phyloP scores from a whole-genome alignment of 2,329 filamentous ascomycete genomes.

The Colletotrichum sp. region DNA sequence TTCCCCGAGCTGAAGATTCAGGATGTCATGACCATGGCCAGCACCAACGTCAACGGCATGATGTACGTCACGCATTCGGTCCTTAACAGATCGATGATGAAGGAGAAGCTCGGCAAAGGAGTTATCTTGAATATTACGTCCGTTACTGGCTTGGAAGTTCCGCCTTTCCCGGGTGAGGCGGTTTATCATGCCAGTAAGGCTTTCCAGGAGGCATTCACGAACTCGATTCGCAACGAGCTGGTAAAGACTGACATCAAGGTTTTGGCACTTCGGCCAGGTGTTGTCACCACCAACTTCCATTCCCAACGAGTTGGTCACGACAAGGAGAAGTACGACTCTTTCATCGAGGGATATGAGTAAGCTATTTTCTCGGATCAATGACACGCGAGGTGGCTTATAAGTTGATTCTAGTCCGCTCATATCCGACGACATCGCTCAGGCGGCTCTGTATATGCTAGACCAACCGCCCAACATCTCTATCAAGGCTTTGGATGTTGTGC shows the following conservation, averaged over 20 bases:
- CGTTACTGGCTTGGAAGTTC: slow-evolving; percentile 49
- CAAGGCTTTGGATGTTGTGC: slow-evolving; percentile 52
- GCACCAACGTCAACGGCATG: slow-evolving; percentile 51
- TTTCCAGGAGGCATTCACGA: slow-evolving; percentile 52
- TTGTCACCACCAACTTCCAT: slow-evolving; percentile 55
- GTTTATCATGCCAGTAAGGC: slow-evolving; percentile 55
- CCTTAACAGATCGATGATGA: slow-evolving; percentile 46
- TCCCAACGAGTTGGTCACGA: slow-evolving; percentile 48
- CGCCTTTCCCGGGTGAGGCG: slow-evolving; percentile 52
- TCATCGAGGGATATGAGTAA: slow-evolving; percentile 47
- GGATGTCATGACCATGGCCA: slow-evolving; percentile 48
- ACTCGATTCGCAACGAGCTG: slow-evolving; percentile 52
- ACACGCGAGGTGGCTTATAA: neutral
- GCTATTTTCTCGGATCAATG: neutral
- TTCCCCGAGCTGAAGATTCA: slow-evolving; percentile 46
- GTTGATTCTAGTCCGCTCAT: slow-evolving; percentile 34
- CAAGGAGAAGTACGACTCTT: slow-evolving; percentile 42
- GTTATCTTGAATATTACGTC: slow-evolving; percentile 55
- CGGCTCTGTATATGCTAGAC: slow-evolving; percentile 46
- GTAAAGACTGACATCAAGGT: slow-evolving; percentile 51
- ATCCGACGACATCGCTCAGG: slow-evolving; percentile 46
- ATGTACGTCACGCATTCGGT: slow-evolving; percentile 50
- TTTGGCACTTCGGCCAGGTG: slow-evolving; percentile 47
- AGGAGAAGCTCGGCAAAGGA: slow-evolving; percentile 33
- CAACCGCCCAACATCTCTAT: slow-evolving; percentile 38